Evolutionary conservation across 371 early-diverging fungal species (phyloP), one percentile per base, ranked within the genome.

Genomic region (Mucor circinelloides): DNA sequence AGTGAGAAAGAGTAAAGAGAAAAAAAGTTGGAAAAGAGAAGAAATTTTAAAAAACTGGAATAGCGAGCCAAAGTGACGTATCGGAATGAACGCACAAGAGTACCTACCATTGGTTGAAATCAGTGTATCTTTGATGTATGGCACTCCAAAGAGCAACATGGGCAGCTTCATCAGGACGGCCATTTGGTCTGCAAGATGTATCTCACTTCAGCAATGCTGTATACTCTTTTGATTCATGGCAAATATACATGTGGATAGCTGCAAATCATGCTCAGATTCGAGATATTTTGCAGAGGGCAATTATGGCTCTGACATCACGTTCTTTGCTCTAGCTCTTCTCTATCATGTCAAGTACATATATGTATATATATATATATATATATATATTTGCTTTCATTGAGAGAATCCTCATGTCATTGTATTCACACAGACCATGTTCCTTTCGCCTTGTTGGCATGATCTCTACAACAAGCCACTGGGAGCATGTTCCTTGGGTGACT

Each of bases 41-140:
- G 38, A 59, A 59, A 59, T 59, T 59, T 34, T 50, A 36, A 50
- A n/a, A 23, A 19, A 50, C 50, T 50, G 50, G 21, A 50, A 19
- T 46, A 46, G 23, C 50, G 50, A 50, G 50, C 50, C 50, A 50
- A 50, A 36, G 58, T 58, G 58, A 58, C 58, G 58, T 58, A 58
- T 34, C 4, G 32, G 21, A 50, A 25, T 25, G 17, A 19, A 56
- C 28, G 12, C 21, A 21, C 21, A 50, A n/a, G 23, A 36, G 36
- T 13, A 10, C 7, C 23, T 50, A 5, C 23, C 50, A 50, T 50
- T 50, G 50, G 50, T 25, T 50, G 25, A 50, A 8, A 25, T 23
- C 50, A 50, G 4, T 7, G 25, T 23, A 25, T 50, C 23, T 23
- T 50, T 6, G 25, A 25, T 23, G 9, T 50, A 1, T 19, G 23